Base-by-base conservation (phyloP, 2,329 filamentous ascomycete species). In the Aspergillus sp. region DNA sequence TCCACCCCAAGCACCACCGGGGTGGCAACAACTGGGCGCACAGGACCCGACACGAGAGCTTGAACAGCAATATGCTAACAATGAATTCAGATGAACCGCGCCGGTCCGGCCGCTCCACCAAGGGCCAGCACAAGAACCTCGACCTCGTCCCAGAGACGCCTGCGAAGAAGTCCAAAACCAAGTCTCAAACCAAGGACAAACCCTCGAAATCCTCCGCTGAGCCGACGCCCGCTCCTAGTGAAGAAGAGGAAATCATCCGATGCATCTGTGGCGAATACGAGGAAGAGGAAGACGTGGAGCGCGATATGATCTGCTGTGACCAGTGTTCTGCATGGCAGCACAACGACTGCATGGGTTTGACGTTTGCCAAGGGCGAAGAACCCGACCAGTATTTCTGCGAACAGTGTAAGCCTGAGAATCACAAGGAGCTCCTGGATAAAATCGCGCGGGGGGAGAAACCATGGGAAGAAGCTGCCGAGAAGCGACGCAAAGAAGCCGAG, bases 281-380 rank as follows among this genome's bases (percentile, higher is more conserved):
- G 62, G 88, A 91, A 60, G 88, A 92, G 55, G 89, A 93, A 61
- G 89, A 95, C 62, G 87, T 89, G 13, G 89, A 88, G 60, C 88
- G 94, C 63, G 87, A 91, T 48, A 97, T 96, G 91, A 96, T 99
- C 65, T 91, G 89, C 56, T 99, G 94, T 77, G 94, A 99, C 72
- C 84, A 83, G 44, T 99, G 94, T 73, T 85, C 85, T 45, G 93
- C 88, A 40, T 99, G 94, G 94, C 94, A 99, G 74, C 94, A 99
- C 74, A 97, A 97, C 66, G 87, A 95, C 58, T 99, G 94, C 70
- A 90, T 99, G 79, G 91, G 90, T 49, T 84, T 97, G 64, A 85
- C 87, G 44, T 91, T 89, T 62, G 84, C 87, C 29, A 88, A 81
- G 52, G 75, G 92, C 54, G 85, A 92, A 64, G 81, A 90, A 50